Evolutionary conservation across 495 filamentous ascomycete genomes (phyloP).

Genomic region (Trichoderma orchidacearum): DNA sequence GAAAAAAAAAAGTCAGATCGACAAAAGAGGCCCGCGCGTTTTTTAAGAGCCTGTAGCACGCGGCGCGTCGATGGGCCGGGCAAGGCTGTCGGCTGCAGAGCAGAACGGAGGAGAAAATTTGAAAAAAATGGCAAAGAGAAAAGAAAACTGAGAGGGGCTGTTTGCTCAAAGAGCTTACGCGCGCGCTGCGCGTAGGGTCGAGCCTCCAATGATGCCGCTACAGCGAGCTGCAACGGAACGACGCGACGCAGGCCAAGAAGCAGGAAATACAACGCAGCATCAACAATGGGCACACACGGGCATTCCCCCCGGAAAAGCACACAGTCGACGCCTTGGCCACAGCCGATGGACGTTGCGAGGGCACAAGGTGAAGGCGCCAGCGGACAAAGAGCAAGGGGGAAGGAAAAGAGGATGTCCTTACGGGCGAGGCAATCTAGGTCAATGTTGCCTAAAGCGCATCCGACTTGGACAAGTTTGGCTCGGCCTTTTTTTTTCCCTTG

Average conservation of each 20-base stretch:
- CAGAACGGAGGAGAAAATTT: neutral
- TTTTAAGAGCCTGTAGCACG: neutral
- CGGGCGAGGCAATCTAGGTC: neutral
- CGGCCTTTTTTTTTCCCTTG: conserved; percentile 1
- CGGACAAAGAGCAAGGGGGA: neutral
- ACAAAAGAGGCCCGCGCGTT: neutral
- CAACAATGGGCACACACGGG: neutral
- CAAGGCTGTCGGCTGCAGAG: neutral
- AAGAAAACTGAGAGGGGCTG: neutral
- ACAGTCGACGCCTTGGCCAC: neutral
- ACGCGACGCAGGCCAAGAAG: neutral
- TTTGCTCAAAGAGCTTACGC: neutral
- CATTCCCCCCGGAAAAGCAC: too few relatives aligned
- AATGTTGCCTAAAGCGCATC: conserved; percentile 1
- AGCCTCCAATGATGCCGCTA: neutral
- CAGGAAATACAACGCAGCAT: neutral
- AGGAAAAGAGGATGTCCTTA: neutral
- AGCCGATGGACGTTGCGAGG: neutral
- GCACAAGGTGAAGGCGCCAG: neutral
- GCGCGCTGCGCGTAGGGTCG: neutral
- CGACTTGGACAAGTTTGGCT: neutral
- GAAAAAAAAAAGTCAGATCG: neutral
- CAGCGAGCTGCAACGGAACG: neutral
- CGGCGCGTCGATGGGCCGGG: neutral
- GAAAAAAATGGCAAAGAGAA: neutral